A percentile compares a stretch with the other conserved stretches of the same genome.
These are phyloP conservation scores for Pharus latifolius DNA, from an alignment of 176 grass and related monocot genomes.

Conservation along the genomic window DNA sequence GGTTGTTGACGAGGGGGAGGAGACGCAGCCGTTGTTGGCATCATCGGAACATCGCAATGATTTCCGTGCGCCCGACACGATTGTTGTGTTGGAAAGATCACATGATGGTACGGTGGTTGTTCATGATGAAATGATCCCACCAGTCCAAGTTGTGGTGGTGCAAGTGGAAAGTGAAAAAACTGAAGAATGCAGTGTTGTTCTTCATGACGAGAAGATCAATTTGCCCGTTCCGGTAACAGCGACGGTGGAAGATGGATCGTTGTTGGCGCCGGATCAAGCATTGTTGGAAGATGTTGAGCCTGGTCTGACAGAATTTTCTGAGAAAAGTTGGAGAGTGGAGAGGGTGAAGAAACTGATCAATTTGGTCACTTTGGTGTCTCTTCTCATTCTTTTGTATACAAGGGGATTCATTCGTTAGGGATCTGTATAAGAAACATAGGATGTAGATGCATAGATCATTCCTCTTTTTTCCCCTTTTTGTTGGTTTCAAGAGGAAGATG, in stretches of 20 bases:
- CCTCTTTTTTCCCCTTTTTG: background rate
- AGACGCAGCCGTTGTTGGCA: background rate
- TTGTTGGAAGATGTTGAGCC: background rate
- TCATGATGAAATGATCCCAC: conserved; percentile 14
- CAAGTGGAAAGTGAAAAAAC: background rate
- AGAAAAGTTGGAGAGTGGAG: conserved; percentile 11
- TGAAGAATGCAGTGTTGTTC: background rate
- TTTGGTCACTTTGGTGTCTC: conserved; percentile 14
- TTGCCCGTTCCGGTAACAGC: background rate
- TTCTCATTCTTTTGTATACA: conserved; percentile 21
- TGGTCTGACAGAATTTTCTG: background rate
- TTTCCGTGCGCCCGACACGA: background rate
- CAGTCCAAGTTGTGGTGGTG: conserved; percentile 13
- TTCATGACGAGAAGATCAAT: background rate
- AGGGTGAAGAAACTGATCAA: conserved; percentile 29
- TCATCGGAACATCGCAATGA: background rate
- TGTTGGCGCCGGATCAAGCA: background rate
- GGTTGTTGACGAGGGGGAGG: background rate
- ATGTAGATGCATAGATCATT: background rate
- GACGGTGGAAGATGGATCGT: background rate
- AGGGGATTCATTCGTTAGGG: conserved; percentile 18
- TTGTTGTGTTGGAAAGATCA: background rate
- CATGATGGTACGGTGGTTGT: background rate
- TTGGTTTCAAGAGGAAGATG: background rate
- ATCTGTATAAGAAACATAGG: background rate